Conservation (phyloP, 2,329 filamentous ascomycete species). For the Colletotrichum sublineola region DNA sequence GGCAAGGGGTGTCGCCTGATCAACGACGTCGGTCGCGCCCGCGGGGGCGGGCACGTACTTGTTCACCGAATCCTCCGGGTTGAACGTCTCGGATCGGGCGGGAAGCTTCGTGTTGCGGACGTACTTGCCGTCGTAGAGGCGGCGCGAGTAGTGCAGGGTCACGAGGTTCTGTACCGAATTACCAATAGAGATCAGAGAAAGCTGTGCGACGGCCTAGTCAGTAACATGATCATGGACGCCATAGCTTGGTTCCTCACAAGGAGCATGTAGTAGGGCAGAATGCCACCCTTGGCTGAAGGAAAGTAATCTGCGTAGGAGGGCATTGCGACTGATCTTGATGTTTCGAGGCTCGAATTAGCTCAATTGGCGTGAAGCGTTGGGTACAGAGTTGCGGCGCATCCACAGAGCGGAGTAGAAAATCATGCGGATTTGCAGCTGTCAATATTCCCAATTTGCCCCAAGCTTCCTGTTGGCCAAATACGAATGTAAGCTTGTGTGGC, state of each 20-base stretch:
- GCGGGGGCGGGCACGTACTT: slow-evolving; percentile 63
- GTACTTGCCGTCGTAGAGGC: slow-evolving; percentile 82
- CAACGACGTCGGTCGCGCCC: slow-evolving; percentile 61
- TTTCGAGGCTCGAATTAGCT: neutral
- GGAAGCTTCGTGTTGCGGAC: slow-evolving; percentile 63
- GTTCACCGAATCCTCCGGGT: slow-evolving; percentile 66
- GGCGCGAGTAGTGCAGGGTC: slow-evolving; percentile 85
- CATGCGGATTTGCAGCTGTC: neutral
- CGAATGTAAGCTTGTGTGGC: neutral
- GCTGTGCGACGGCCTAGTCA: slow-evolving; percentile 61
- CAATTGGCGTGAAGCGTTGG: neutral
- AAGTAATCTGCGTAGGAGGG: slow-evolving; percentile 60
- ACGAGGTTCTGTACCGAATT: slow-evolving; percentile 89
- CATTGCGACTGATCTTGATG: slow-evolving; percentile 51
- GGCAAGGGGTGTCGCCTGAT: slow-evolving; percentile 80
- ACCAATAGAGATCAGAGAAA: slow-evolving; percentile 83
- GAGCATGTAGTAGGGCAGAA: slow-evolving; percentile 71
- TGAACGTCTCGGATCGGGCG: slow-evolving; percentile 55
- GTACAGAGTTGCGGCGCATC: neutral
- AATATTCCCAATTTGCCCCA: neutral
- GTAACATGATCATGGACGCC: neutral
- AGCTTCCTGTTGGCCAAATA: neutral
- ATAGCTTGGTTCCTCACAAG: slow-evolving; percentile 57
- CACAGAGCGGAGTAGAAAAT: slow-evolving; percentile 1
- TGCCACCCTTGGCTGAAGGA: slow-evolving; percentile 66